phyloP scores from a whole-genome alignment of 2,329 filamentous ascomycete species.

The Monosporascus sp. region DNA sequence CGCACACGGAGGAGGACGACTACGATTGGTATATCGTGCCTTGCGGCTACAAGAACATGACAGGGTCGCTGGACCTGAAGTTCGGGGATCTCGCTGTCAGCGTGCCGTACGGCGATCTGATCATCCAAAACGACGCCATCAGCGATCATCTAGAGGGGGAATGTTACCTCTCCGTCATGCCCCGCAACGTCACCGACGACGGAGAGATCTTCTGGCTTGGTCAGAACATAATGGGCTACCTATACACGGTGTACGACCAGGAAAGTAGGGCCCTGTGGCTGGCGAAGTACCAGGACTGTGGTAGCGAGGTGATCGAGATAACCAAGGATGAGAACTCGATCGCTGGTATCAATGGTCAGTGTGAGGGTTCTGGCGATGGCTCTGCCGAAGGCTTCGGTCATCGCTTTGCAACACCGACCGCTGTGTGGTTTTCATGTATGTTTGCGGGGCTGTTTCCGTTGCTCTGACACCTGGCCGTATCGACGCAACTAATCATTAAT shows the following conservation, averaged over 20 bases:
- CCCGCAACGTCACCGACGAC: background rate
- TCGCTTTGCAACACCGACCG: background rate
- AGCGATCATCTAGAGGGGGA: background rate
- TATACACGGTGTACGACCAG: constrained; percentile 3
- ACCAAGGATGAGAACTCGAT: background rate
- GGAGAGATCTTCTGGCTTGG: constrained; percentile 1
- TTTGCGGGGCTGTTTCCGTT: background rate
- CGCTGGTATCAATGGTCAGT: background rate
- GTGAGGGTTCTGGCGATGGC: background rate
- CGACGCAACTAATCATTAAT: too few relatives aligned
- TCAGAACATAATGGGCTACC: background rate
- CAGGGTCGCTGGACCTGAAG: constrained; percentile 1
- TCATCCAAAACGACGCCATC: background rate
- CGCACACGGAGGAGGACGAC: background rate
- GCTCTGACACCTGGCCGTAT: too few relatives aligned
- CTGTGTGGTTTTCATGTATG: background rate
- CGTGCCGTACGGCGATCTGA: constrained; percentile 1
- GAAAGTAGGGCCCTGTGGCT: constrained; percentile 3
- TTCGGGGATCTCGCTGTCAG: constrained; percentile 2
- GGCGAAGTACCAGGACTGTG: constrained; percentile 1
- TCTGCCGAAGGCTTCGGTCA: background rate
- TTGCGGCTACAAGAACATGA: background rate
- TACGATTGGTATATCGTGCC: constrained; percentile 2
- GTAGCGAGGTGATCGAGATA: background rate
- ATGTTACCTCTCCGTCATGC: constrained; percentile 1